These are phyloP conservation scores for Lactarius quietus DNA, from an alignment of 768 basidiomycete species.

Conservation along the genomic window DNA sequence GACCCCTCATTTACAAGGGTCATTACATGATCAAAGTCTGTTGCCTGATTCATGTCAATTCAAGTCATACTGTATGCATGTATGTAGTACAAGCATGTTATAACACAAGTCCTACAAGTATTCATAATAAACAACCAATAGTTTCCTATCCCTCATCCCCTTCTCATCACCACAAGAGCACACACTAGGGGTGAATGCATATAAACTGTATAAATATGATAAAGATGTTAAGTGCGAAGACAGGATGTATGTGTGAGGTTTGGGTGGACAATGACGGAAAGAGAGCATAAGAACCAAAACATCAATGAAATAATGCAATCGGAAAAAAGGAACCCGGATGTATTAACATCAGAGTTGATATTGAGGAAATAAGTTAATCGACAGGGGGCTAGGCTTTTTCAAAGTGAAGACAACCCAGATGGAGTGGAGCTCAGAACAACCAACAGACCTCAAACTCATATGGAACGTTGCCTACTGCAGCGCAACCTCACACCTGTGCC, in stretches of 20 bases:
- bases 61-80: no score
- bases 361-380: conserved; percentile 33
- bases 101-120: no score
- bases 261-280: background rate
- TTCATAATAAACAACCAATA: conserved; percentile 16
- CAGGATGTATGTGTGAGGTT: conserved; percentile 5
- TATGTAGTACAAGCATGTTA: no score
- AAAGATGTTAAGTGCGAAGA: conserved; percentile 21
- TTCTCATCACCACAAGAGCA: conserved; percentile 18
- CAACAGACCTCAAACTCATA: conserved; percentile 36
- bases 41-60: no score
- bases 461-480: conserved; percentile 15
- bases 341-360: conserved; percentile 26
- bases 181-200: conserved; percentile 18
- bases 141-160: background rate
- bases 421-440: conserved; percentile 38
- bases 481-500: conserved; percentile 30
- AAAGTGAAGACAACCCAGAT: conserved; percentile 30
- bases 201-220: conserved; percentile 21
- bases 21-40: no score
- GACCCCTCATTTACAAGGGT: no score
- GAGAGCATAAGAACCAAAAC: conserved; percentile 32
- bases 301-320: conserved; percentile 46
- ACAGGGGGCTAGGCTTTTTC: conserved; percentile 33
- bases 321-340: conserved; percentile 26